Evolutionary conservation across 805 yeast genomes (phyloP), one percentile per base, ranked within the genome.

Genomic region (Yarrowia hollandica): DNA sequence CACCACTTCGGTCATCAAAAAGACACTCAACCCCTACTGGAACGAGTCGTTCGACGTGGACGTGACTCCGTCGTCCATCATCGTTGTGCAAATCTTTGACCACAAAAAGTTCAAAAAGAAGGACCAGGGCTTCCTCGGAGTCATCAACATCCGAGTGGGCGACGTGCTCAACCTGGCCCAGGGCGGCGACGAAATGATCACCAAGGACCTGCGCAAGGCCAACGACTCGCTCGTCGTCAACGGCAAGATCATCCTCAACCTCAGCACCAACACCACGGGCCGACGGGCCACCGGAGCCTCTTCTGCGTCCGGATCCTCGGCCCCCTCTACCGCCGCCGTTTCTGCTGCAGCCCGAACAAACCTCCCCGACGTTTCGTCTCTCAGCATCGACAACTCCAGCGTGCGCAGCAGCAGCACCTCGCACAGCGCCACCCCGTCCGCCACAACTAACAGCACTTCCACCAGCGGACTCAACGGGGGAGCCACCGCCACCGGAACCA

Each of bases 71-170:
- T 86, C 86, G 68, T 86, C 96, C 8, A 88, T 91, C 41, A 77
- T 94, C 55, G 96, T 92, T 12, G 83, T 94, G 62, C 98, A 94
- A 72, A 94, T 94, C 7, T 94, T 94, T 74, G 98, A 94, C 72
- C 98, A 92, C 72, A 91, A 90, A 72, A 94, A 94, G 74, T 94
- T 94, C 77, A 94, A 94, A 72, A 90, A 90, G 83, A 91, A 90
- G 80, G 99, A 94, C 71, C 99, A 94, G 73, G 99, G 99, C 5
- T 94, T 94, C 67, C 77, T 94, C 57, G 99, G 99, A 60, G 98
- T 94, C 16, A 94, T 94, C 62, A 94, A 94, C 71, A 81, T 94
- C 56, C 79, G 95, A 64, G 82, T 94, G 26, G 92, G 92, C 39
- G 98, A 94, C 71, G 90, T 88, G 25, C 81, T 92, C 60, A 95